phyloP scores from a whole-genome alignment of 2,329 filamentous ascomycete species.

The Fusarium odoratissimum region DNA sequence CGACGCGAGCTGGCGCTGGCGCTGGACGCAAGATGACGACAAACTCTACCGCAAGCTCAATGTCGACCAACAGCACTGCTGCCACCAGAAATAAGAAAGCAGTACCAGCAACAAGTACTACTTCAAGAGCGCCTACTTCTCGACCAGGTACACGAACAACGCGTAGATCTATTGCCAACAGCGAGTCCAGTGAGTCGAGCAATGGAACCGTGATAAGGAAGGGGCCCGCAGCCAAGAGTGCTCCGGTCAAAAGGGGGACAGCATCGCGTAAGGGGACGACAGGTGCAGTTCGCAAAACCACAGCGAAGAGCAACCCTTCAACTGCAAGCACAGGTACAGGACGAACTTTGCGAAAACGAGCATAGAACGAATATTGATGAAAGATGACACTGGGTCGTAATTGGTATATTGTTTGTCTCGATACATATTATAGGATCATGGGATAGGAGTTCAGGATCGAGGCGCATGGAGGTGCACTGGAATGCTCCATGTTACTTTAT shows the following conservation, averaged over 20 bases:
- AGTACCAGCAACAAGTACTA: constrained; percentile 47
- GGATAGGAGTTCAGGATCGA: constrained; percentile 37
- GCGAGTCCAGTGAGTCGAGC: constrained; percentile 73
- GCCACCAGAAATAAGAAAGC: constrained; percentile 51
- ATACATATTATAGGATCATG: constrained; percentile 7
- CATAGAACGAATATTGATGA: constrained; percentile 44
- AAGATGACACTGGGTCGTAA: background rate
- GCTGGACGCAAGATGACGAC: constrained; percentile 59
- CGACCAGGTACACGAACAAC: constrained; percentile 59
- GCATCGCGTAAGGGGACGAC: constrained; percentile 66
- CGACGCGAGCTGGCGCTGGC: constrained; percentile 60
- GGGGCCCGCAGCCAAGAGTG: constrained; percentile 52
- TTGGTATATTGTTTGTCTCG: constrained; percentile 10
- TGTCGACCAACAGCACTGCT: constrained; percentile 52
- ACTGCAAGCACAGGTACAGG: constrained; percentile 59
- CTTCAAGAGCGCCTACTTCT: constrained; percentile 51
- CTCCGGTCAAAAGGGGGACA: constrained; percentile 63
- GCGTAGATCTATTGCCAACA: constrained; percentile 68
- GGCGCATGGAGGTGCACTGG: constrained; percentile 25
- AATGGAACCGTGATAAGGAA: constrained; percentile 73
- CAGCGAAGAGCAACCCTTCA: constrained; percentile 40
- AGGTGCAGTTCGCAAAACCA: constrained; percentile 59
- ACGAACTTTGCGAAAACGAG: constrained; percentile 67
- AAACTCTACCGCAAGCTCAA: constrained; percentile 58
- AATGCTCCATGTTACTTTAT: constrained; percentile 19